Evolutionary conservation across 352 stramenopile species (phyloP).

Genomic region (Blastocystis sp.): DNA sequence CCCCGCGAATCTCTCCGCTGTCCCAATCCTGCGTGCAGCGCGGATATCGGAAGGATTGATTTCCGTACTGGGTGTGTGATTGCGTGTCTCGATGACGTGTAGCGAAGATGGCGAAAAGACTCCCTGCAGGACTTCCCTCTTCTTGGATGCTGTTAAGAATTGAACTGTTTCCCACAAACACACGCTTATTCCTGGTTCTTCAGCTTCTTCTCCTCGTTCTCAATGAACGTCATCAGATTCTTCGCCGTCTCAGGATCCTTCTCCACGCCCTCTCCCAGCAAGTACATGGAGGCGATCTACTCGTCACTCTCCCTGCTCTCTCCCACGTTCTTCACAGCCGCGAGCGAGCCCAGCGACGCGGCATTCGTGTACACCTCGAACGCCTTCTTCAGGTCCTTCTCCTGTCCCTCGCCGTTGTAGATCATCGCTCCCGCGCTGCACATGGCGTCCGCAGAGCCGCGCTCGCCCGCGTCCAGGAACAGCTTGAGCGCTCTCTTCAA

Average conservation of each 20-base stretch:
- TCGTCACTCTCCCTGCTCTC: background rate
- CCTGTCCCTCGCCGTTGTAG: slow-evolving; percentile 63
- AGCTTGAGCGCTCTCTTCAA: slow-evolving; percentile 84
- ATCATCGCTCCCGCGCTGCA: slow-evolving; percentile 60
- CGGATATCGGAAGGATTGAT: too few species aligned
- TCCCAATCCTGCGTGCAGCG: too few species aligned
- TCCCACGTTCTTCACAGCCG: slow-evolving; percentile 52
- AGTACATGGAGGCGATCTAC: slow-evolving; percentile 72
- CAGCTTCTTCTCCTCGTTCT: slow-evolving; percentile 58
- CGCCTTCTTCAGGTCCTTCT: slow-evolving; percentile 71
- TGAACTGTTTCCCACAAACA: slow-evolving; percentile 15
- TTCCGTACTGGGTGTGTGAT: too few species aligned
- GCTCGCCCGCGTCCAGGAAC: slow-evolving; percentile 84
- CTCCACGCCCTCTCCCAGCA: slow-evolving; percentile 62
- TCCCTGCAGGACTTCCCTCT: too few species aligned
- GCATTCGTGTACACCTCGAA: slow-evolving; percentile 60
- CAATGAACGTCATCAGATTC: slow-evolving; percentile 71
- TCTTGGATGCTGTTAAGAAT: too few species aligned
- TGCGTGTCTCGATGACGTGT: too few species aligned
- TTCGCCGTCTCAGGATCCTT: slow-evolving; percentile 67
- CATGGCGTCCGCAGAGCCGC: slow-evolving; percentile 65
- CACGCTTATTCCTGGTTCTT: slow-evolving; percentile 6
- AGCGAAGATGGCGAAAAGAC: too few species aligned
- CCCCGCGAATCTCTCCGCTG: too few species aligned
- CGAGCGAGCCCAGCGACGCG: slow-evolving; percentile 38